A percentile compares a stretch with the other conserved stretches of the same genome.
These are phyloP conservation scores for Bocquillonia castaneifolia DNA, from an alignment of 441 rosid genomes.

Conservation along the genomic window DNA sequence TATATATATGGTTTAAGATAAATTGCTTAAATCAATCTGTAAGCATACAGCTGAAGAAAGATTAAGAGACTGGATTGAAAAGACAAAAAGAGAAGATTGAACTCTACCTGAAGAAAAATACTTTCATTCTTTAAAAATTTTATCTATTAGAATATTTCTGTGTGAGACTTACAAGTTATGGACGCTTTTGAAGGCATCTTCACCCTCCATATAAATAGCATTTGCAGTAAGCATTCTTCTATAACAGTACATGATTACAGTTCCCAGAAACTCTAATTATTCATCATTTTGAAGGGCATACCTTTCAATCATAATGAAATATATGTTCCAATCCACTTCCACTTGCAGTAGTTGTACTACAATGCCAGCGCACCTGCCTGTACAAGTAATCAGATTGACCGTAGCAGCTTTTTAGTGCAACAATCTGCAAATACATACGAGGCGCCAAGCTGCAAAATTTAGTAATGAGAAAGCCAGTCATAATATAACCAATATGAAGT, in stretches of 20 bases:
- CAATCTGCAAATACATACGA: not conserved
- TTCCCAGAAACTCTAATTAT: not conserved
- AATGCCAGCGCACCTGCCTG: not conserved
- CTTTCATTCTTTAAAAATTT: too few relatives aligned
- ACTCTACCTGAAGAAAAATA: too few relatives aligned
- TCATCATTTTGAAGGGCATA: not conserved
- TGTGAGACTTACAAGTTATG: too few relatives aligned
- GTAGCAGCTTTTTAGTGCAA: not conserved
- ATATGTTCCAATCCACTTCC: too few relatives aligned
- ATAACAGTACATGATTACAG: too few relatives aligned
- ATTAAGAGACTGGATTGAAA: too few relatives aligned
- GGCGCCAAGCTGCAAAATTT: slow-evolving; percentile 5
- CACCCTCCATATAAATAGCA: not conserved
- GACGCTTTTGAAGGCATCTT: not conserved
- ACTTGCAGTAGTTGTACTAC: not conserved
- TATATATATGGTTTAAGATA: too few relatives aligned
- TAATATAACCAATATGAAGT: not conserved
- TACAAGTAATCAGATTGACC: not conserved
- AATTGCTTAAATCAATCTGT: too few relatives aligned
- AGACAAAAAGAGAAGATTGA: too few relatives aligned
- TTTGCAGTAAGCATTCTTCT: not conserved
- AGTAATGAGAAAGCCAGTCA: not conserved
- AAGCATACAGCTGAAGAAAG: too few relatives aligned
- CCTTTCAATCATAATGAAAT: not conserved
- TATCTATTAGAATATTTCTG: too few relatives aligned